phyloP scores from a whole-genome alignment of 129 eudicot genomes.

The Lactuca saligna region DNA sequence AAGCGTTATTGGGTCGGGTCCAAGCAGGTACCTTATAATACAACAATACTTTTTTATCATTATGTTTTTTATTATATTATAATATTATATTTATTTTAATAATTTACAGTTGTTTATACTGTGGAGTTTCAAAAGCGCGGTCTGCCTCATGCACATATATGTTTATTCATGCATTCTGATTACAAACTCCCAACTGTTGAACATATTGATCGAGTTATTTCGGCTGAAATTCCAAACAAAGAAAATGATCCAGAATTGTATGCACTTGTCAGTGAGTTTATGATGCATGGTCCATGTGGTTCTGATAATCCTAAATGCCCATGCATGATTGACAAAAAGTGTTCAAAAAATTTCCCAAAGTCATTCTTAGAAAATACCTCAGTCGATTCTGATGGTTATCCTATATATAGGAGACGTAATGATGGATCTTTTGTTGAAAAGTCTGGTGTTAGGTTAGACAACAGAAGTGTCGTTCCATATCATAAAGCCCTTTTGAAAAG shows the following conservation, averaged over 20 bases:
- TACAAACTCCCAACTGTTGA: too few species aligned
- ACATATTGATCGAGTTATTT: neutral
- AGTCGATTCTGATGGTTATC: neutral
- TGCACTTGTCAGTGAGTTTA: neutral
- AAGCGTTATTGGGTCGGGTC: neutral
- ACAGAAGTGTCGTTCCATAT: too few species aligned
- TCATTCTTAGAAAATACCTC: neutral
- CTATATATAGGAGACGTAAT: neutral
- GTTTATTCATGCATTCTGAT: neutral
- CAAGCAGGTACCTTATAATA: neutral
- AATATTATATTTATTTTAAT: neutral
- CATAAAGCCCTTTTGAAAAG: too few species aligned
- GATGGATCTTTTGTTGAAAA: too few species aligned
- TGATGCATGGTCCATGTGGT: conserved; percentile 7
- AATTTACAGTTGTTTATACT: neutral
- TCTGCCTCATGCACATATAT: neutral
- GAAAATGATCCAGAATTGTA: neutral
- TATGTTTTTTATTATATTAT: too few species aligned
- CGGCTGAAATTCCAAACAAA: neutral
- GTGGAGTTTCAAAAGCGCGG: neutral
- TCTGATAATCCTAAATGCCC: neutral
- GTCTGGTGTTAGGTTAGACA: too few species aligned
- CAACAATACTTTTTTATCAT: neutral
- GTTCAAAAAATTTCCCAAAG: neutral
- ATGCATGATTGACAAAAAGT: neutral